phyloP scores from a whole-genome alignment of 2,329 filamentous ascomycete genomes.

The Colletotrichum endophyticum region DNA sequence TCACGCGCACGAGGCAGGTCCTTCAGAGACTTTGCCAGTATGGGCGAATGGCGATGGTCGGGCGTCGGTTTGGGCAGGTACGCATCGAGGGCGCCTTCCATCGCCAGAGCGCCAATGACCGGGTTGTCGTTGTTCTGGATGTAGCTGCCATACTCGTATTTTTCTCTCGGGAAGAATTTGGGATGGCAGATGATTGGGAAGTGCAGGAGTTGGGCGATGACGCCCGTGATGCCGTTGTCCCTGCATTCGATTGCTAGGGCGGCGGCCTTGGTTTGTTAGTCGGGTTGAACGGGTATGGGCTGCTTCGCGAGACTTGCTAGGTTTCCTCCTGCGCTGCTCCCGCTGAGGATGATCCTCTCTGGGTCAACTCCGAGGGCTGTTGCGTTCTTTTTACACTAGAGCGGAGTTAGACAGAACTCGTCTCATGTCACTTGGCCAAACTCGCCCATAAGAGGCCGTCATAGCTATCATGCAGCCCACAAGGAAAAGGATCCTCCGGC shows the following conservation, averaged over 20 bases:
- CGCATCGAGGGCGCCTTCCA: constrained; percentile 38
- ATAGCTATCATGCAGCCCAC: constrained; percentile 37
- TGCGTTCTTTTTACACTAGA: constrained; percentile 33
- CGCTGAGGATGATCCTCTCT: constrained; percentile 38
- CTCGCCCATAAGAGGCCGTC: constrained; percentile 41
- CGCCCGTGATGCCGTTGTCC: constrained; percentile 33
- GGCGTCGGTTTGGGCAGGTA: constrained; percentile 33
- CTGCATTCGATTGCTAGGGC: constrained; percentile 34
- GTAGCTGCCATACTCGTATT: constrained; percentile 40
- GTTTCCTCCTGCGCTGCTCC: constrained; percentile 40
- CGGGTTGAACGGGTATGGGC: not conserved
- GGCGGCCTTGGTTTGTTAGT: not conserved
- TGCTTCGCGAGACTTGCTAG: constrained; percentile 27
- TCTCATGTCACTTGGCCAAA: not conserved
- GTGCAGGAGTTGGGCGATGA: constrained; percentile 37
- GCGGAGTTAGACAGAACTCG: not conserved
- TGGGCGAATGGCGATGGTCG: constrained; percentile 34
- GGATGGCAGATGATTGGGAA: constrained; percentile 41
- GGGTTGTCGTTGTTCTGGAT: constrained; percentile 35
- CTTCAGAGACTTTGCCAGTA: constrained; percentile 34
- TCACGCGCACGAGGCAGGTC: constrained; percentile 37
- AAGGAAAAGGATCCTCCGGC: constrained; percentile 40
- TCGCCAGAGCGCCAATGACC: constrained; percentile 28
- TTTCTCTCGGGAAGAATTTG: constrained; percentile 34
- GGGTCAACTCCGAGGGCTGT: constrained; percentile 32